A percentile compares a stretch with the other conserved stretches of the same genome.
phyloP scores from a whole-genome alignment of 495 filamentous ascomycete genomes.

The Aspergillus saccharolyticus region DNA sequence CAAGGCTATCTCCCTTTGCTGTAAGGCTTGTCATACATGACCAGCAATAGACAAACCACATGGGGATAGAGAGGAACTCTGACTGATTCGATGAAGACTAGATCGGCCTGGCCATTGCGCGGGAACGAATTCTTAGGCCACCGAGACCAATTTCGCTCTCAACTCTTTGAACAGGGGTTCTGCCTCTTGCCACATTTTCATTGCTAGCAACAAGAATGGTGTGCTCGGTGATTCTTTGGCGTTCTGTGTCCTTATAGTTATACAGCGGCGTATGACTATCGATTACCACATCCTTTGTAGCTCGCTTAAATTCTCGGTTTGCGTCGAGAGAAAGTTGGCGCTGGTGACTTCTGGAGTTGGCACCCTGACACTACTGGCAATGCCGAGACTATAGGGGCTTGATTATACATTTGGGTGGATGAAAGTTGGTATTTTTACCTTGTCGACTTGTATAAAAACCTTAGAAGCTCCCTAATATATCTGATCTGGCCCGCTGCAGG shows the following conservation, averaged over 20 bases:
- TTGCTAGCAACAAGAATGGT: neutral
- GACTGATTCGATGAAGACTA: neutral
- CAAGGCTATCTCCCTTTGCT: neutral
- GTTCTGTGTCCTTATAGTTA: neutral
- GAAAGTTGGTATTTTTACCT: neutral
- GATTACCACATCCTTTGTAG: neutral
- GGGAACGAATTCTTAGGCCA: neutral
- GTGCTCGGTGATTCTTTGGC: neutral
- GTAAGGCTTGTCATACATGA: neutral
- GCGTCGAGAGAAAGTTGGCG: neutral
- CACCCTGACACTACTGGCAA: neutral
- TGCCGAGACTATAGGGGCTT: neutral
- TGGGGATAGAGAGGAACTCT: neutral
- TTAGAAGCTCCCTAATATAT: neutral
- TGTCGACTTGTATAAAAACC: too few relatives aligned
- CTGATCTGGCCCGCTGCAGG: neutral
- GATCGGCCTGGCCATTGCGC: neutral
- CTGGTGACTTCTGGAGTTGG: neutral
- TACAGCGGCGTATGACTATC: neutral
- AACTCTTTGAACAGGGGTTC: neutral
- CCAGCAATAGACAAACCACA: neutral
- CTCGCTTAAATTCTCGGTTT: neutral
- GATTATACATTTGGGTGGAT: slow-evolving; percentile 1
- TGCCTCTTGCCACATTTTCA: neutral
- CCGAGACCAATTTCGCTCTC: neutral